Conservation (phyloP, 1,139 yeast genomes). For the Taphrina communis region DNA sequence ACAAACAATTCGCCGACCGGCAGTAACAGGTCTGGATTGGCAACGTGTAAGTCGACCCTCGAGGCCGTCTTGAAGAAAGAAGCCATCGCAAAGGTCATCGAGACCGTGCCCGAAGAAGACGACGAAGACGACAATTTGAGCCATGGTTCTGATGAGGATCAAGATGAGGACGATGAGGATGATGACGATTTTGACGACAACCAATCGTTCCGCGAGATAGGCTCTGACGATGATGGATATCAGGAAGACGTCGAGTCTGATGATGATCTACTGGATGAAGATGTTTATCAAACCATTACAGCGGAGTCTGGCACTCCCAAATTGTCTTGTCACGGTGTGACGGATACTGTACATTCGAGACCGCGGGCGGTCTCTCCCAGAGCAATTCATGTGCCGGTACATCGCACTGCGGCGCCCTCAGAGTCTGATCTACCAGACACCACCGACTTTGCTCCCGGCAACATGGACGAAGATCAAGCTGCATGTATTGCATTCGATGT, state of each 20-base stretch:
- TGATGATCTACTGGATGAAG: constrained; percentile 28
- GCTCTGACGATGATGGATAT: constrained; percentile 22
- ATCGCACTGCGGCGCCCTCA: constrained; percentile 41
- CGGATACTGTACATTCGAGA: background rate
- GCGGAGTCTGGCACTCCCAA: constrained; percentile 22
- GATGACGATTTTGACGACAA: constrained; percentile 10
- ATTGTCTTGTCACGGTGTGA: background rate
- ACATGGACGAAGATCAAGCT: constrained; percentile 42
- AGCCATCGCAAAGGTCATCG: constrained; percentile 36
- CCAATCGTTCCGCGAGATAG: constrained; percentile 16
- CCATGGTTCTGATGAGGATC: constrained; percentile 12
- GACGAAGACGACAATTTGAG: constrained; percentile 39
- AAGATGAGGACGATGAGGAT: constrained; percentile 27
- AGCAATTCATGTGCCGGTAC: constrained; percentile 12
- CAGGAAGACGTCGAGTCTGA: constrained; percentile 33
- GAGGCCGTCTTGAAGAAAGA: constrained; percentile 30
- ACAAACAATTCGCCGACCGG: constrained; percentile 24
- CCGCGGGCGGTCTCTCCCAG: background rate
- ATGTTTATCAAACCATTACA: background rate
- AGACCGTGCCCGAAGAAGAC: constrained; percentile 37
- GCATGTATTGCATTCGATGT: constrained; percentile 41
- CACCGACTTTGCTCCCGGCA: constrained; percentile 42
- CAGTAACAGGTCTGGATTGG: constrained; percentile 2
- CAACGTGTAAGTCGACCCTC: constrained; percentile 35
- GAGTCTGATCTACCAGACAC: constrained; percentile 41